Evolutionary conservation across 1,139 yeast species (phyloP), one percentile per base, ranked within the genome.

Genomic region (Yamadazyma aaseri): DNA sequence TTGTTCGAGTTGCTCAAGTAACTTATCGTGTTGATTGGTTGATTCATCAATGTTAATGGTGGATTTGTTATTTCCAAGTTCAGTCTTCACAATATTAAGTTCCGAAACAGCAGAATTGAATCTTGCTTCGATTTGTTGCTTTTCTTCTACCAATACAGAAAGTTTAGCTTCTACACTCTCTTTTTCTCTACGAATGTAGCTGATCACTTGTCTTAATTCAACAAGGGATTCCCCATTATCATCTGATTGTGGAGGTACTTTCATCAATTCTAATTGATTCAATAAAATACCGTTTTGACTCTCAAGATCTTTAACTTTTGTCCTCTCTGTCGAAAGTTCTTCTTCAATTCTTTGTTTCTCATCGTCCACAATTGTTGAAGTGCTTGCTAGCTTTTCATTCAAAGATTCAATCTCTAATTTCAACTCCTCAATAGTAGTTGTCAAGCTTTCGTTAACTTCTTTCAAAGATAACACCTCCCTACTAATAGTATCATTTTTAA

Each of bases 151-250:
- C 17, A 71, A 59, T 17, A 71, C 61, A 8, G 71, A 70, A 17
- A 76, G 63, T 46, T 80, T 83, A 13, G 79, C 73, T 36, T 81
- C 86, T 1, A 81, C 70, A 4, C 80, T 67, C 42, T 87, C 96
- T 53, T 84, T 85, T 48, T 86, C 95, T 42, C 84, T 79, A 32
- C 90, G 81, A 39, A 87, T 64, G 47, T 74, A 80, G 6, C 70
- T 57, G 26, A 87, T 61, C 22, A 87, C 71, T 44, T 81, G 82
- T 36, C 76, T 73, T 17, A 46, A 38, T 17, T 46, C 50, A 22
- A 28, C 35, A 49, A 63, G 42, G 31, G 59, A 65, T 6, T 53
- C 63, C 3, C 49, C 43, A 16, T 26, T 38, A 27, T 39, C 42
- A 15, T 28, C 39, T 26, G 37, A 41, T 7, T 24, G 29, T 13